Percentiles rank a stretch among this genome's conserved stretches.
Evolutionary conservation across 2,329 filamentous ascomycete genomes (phyloP).

Genomic region (Sporothrix protearum): DNA sequence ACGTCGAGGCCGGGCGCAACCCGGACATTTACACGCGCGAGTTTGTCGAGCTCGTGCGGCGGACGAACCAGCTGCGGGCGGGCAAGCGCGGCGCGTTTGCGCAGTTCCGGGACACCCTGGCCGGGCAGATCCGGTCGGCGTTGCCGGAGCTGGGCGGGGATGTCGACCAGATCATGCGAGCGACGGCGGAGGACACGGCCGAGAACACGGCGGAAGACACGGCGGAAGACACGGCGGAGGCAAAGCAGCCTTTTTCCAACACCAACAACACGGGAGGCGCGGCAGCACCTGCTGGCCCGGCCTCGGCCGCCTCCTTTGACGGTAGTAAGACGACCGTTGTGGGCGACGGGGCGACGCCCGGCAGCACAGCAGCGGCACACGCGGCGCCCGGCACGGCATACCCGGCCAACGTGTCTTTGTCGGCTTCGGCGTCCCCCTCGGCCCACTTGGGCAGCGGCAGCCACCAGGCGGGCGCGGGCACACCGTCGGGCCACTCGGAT

Average conservation of each 20-base stretch:
- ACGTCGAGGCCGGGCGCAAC: constrained; percentile 68
- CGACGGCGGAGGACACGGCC: constrained; percentile 35
- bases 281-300: neutral
- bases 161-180: constrained; percentile 48
- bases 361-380: neutral
- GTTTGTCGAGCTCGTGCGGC: constrained; percentile 65
- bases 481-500: constrained; percentile 11
- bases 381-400: too few relatives aligned
- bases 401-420: constrained; percentile 18
- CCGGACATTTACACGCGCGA: constrained; percentile 72
- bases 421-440: constrained; percentile 19
- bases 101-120: constrained; percentile 59
- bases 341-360: neutral
- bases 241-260: too few relatives aligned
- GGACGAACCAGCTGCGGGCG: constrained; percentile 63
- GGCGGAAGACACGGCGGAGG: too few relatives aligned
- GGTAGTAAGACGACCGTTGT: neutral
- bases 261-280: too few relatives aligned
- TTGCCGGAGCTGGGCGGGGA: constrained; percentile 59
- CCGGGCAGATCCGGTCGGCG: constrained; percentile 53
- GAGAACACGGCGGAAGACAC: neutral
- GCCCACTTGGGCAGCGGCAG: neutral
- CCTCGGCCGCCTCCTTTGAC: neutral
- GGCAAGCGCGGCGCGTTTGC: constrained; percentile 62
- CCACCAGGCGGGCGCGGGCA: neutral